phyloP scores from a whole-genome alignment of 2,329 filamentous ascomycete genomes.

The Neophaeococcomyces aloes region DNA sequence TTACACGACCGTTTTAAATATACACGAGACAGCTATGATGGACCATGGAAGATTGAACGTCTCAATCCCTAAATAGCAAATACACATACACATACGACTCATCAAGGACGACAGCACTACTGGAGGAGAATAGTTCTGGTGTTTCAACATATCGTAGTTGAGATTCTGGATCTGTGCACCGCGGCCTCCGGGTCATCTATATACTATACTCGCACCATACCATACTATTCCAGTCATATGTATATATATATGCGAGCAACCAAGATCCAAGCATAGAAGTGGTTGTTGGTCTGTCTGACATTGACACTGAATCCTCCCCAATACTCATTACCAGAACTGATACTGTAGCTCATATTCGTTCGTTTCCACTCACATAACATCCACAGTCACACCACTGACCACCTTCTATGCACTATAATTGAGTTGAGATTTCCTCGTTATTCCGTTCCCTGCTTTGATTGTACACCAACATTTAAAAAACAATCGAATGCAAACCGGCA shows the following conservation, averaged over 20 bases:
- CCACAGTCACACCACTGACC: not conserved
- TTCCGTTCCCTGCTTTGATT: not conserved
- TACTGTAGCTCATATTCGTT: not conserved
- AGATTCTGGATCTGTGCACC: conserved; percentile 11
- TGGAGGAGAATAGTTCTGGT: not conserved
- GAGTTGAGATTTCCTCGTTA: conserved; percentile 6
- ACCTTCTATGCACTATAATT: conserved; percentile 8
- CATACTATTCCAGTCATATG: not conserved
- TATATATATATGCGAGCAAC: conserved; percentile 8
- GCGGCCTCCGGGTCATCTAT: not conserved
- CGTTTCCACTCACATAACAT: not conserved
- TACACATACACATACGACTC: not conserved
- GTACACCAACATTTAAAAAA: conserved; percentile 5
- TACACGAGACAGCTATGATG: conserved; percentile 36
- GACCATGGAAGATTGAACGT: conserved; percentile 20
- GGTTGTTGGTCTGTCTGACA: too few relatives aligned
- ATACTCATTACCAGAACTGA: not conserved
- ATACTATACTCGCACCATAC: not conserved
- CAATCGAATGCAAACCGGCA: conserved; percentile 4
- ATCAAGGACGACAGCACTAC: not conserved
- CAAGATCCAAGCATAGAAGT: conserved; percentile 9
- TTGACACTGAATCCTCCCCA: too few relatives aligned
- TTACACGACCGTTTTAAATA: conserved; percentile 93
- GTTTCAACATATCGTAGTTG: conserved; percentile 10
- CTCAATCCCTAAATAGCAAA: conserved; percentile 17